Evolutionary conservation across 2,329 filamentous ascomycete species (phyloP), one percentile per base, ranked within the genome.

Genomic region (Fusarium buxicola): DNA sequence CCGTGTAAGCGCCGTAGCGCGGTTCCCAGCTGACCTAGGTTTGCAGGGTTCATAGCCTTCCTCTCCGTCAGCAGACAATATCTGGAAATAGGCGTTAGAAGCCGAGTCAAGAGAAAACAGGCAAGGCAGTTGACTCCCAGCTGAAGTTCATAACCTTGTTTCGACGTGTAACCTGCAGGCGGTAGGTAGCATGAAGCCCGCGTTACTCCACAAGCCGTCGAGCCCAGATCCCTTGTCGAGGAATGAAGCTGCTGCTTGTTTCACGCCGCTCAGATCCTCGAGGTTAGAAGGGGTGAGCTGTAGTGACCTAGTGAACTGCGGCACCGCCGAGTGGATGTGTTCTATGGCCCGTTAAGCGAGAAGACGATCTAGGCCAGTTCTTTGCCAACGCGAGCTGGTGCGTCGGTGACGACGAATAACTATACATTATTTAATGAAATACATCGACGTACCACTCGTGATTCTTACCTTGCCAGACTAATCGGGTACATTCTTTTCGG

Each of bases 321-420:
- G 69, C 4, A 77, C 69, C 2, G 65, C 51, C 3, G 69, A 49
- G 31, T 76, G 69, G 58, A 85, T 80, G 11, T 70, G 58, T 3
- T 70, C 64, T 24, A 86, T 81, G 11, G 80, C 80, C 0, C 84
- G 49, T 84, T 82, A 13, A 77, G 78, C 5, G 73, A 69, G 68
- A 86, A 87, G 6, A 88, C 75, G 3, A 86, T 80, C 25, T 77
- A 77, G 31, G 74, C 74, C 3, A 86, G 74, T 55, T 85, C 81
- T 21, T 79, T 77, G 5, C 84, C 84, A 4, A 85, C 74, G 76
- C 74, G 73, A 0, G 66, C 65, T 39, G 72, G 72, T 36, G 68
- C 60, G n/a, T 72, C 74, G 0, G 74, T 87, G 5, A 87, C 77
- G 34, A 87, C 78, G 70, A 77, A 82, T 28, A 85, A 81, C 73